Conservation (phyloP, 805 yeast species). For the Wickerhamiella domercqiae region DNA sequence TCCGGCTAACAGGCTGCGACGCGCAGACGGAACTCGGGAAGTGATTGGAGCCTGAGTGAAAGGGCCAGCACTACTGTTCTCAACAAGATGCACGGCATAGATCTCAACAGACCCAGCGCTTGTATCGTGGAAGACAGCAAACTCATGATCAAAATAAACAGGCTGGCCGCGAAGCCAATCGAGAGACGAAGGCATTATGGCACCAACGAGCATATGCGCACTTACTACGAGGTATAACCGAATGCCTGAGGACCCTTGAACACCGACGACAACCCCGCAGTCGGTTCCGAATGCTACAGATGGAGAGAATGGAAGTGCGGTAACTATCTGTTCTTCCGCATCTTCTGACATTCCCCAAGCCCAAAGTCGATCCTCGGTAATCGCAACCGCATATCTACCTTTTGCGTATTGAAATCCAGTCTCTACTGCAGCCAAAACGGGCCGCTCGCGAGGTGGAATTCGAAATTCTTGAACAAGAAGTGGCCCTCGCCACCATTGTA, state of each 20-base stretch:
- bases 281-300: not conserved
- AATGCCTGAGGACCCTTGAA: not conserved
- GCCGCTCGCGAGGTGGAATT: too few relatives aligned
- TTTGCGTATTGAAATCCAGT: not conserved
- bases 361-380: not conserved
- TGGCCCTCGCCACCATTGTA: too few relatives aligned
- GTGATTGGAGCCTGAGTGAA: too few relatives aligned
- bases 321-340: not conserved
- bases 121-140: not conserved
- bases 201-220: not conserved
- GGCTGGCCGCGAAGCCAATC: not conserved
- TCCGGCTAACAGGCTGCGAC: too few relatives aligned
- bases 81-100: not conserved
- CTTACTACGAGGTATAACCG: not conserved
- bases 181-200: not conserved
- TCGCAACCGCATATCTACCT: not conserved
- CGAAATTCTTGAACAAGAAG: too few relatives aligned
- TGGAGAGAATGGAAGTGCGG: not conserved
- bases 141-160: not conserved
- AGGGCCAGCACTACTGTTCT: too few relatives aligned
- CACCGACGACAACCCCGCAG: not conserved
- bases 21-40: too few relatives aligned
- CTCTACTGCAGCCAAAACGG: too few relatives aligned
- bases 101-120: not conserved
- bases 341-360: not conserved